Evolutionary conservation across 2,329 filamentous ascomycete species (phyloP), one percentile per base, ranked within the genome.

Genomic region (Aspergillus intermedius): DNA sequence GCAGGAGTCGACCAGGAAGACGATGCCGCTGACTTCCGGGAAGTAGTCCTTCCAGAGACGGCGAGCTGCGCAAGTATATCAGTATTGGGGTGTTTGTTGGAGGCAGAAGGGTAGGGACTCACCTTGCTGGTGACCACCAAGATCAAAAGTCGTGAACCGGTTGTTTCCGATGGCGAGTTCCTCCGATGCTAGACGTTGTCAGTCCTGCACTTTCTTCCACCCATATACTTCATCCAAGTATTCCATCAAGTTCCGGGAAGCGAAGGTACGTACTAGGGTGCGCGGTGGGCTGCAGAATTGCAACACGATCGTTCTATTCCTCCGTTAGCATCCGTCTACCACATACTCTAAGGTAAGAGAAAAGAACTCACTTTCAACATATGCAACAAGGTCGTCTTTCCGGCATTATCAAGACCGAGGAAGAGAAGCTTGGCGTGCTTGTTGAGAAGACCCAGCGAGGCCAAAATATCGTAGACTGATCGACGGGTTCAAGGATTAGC

Each of bases 11-110:
- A 98, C 88, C 50, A 97, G 85, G 80, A 97, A 98, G 60, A 98
- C 91, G 62, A 97, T 95, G 52, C 91, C 91, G 72, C 86, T 90
- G 56, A 95, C 90, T 77, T 95, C 91, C 62, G 90, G 90, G 80
- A 95, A 95, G 76, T 95, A 95, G 68, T 95, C 90, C 72, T 91
- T 91, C 90, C 91, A 95, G 62, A 95, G 84, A 64, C 91, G 88
- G 60, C 91, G 88, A 55, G 90, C 90, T 51, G 25, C 10, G 25
- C 17, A 19, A 19, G 17, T 22, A 49, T 39, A 43, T 41, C 43
- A 47, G 48, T 45, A 23, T 19, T 25, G 3, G 47, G 30, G 30
- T 25, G 5, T 50, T 21, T 34, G 4, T 21, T 23, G 10, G 22
- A 39, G 9, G 7, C 15, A 32, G 34, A 19, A 42, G 42, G 21